Evolutionary conservation across 2,329 filamentous ascomycete genomes (phyloP).

Genomic region (Corynespora cassiicola): DNA sequence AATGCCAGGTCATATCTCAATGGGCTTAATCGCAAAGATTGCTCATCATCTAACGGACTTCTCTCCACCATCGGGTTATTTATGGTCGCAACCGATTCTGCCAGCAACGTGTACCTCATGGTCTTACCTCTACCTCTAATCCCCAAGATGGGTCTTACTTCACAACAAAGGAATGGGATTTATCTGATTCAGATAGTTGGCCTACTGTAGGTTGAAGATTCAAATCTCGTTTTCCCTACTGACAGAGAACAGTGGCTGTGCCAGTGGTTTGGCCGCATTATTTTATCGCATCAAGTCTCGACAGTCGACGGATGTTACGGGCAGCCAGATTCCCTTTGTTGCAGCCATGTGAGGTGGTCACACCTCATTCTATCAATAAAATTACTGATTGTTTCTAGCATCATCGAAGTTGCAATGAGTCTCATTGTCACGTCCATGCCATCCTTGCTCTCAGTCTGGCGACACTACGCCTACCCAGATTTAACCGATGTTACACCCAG

Average conservation of each 20-base stretch:
- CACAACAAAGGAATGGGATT: slow-evolving; percentile 17
- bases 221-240: slow-evolving; percentile 1
- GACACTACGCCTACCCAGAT: slow-evolving; percentile 19
- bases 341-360: slow-evolving; percentile 14
- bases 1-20: slow-evolving; percentile 19
- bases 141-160: slow-evolving; percentile 12
- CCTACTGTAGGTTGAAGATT: slow-evolving; percentile 12
- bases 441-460: slow-evolving; percentile 18
- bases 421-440: slow-evolving; percentile 27
- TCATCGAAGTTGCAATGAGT: slow-evolving; percentile 21
- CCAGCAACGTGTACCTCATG: slow-evolving; percentile 21
- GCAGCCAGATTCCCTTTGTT: slow-evolving; percentile 18
- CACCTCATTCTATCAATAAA: background rate
- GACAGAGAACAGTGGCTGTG: slow-evolving; percentile 14
- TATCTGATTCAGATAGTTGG: slow-evolving; percentile 18
- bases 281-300: slow-evolving; percentile 23
- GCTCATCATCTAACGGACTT: slow-evolving; percentile 13
- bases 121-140: slow-evolving; percentile 15
- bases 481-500: slow-evolving; percentile 24
- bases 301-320: slow-evolving; percentile 22
- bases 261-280: slow-evolving; percentile 20
- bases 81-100: slow-evolving; percentile 14
- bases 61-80: slow-evolving; percentile 17
- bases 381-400: slow-evolving; percentile 12
- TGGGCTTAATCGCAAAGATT: slow-evolving; percentile 16